Evolutionary conservation across 148 eudicot genomes (phyloP).

Genomic region (Polygonum maritimum): DNA sequence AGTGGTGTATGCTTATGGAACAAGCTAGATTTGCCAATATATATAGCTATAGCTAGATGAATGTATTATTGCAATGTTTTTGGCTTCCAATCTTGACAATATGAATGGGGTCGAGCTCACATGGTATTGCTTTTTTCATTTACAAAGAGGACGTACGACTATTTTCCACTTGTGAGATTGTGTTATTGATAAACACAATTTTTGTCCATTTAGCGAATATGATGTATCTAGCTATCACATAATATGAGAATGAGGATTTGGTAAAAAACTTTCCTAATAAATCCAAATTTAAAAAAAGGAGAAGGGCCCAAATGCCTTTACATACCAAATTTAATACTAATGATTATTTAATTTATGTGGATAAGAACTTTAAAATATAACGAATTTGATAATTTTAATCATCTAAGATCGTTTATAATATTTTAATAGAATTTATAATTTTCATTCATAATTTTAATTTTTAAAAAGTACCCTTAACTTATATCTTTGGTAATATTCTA

Average conservation of each 20-base stretch:
- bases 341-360: too few relatives aligned
- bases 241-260: not conserved
- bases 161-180: not conserved
- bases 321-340: too few relatives aligned
- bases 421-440: too few relatives aligned
- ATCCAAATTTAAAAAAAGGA: not conserved
- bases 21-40: not conserved
- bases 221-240: not conserved
- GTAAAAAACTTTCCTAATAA: not conserved
- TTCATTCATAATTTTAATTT: too few relatives aligned
- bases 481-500: too few relatives aligned
- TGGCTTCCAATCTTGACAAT: constrained; percentile 1
- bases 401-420: too few relatives aligned
- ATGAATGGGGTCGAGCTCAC: constrained; percentile 5
- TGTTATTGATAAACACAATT: not conserved
- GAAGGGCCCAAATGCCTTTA: not conserved
- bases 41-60: not conserved
- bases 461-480: too few relatives aligned
- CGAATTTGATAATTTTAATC: too few relatives aligned
- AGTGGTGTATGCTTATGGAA: not conserved
- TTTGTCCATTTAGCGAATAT: not conserved
- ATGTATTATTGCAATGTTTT: not conserved
- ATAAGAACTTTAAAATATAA: too few relatives aligned
- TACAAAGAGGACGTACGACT: not conserved
- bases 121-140: not conserved